These are phyloP conservation scores for Phalaenopsis hybrid DNA, from an alignment of 116 monocot species.

Conservation along the genomic window DNA sequence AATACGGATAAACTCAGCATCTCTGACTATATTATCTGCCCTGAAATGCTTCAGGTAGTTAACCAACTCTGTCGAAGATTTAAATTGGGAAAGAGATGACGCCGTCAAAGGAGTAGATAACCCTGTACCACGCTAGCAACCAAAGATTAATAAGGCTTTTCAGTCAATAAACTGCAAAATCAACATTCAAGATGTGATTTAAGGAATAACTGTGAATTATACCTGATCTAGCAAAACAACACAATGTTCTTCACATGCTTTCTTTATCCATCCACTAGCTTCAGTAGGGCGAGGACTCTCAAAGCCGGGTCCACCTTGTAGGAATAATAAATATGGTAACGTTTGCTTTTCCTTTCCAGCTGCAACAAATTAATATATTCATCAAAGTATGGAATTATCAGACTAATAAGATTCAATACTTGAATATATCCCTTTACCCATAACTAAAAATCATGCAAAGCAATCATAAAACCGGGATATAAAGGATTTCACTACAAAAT, in stretches of 20 bases:
- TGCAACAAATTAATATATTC: conserved; percentile 17
- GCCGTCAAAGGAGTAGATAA: conserved; percentile 83
- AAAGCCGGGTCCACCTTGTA: conserved; percentile 95
- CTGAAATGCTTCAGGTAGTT: conserved; percentile 82
- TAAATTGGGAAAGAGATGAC: conserved; percentile 78
- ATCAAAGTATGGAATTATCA: neutral
- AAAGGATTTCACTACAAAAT: neutral
- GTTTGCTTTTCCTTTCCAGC: conserved; percentile 67
- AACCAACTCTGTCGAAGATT: conserved; percentile 43
- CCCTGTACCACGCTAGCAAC: conserved; percentile 80
- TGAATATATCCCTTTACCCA: neutral
- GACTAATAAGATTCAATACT: neutral
- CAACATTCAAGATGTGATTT: neutral
- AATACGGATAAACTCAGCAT: conserved; percentile 80
- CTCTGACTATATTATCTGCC: conserved; percentile 88
- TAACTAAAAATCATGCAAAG: neutral
- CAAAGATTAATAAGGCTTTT: conserved; percentile 3
- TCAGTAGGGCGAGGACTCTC: conserved; percentile 83
- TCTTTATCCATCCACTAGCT: conserved; percentile 92
- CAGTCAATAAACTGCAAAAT: neutral
- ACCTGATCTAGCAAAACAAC: conserved; percentile 89
- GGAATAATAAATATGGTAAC: conserved; percentile 64
- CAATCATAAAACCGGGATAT: neutral
- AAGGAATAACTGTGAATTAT: neutral
- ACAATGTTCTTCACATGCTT: conserved; percentile 76